phyloP scores from a whole-genome alignment of 2,329 filamentous ascomycete species.

The Davidsoniella virescens region DNA sequence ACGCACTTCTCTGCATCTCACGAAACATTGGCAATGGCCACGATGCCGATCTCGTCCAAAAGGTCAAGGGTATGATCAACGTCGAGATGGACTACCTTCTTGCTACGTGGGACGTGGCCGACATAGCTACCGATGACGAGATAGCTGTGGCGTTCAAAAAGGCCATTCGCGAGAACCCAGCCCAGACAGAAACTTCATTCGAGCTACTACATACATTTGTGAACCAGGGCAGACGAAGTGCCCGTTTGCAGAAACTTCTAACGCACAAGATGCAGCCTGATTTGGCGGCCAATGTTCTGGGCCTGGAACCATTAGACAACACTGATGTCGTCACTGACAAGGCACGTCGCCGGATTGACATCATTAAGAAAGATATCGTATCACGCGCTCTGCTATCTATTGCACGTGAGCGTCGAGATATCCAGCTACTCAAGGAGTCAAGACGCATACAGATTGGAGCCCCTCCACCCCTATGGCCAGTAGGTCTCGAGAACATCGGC shows the following conservation, averaged over 20 bases:
- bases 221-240: slow-evolving; percentile 13
- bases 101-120: slow-evolving; percentile 13
- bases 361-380: slow-evolving; percentile 13
- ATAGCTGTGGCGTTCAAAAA: slow-evolving; percentile 15
- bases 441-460: slow-evolving; percentile 13
- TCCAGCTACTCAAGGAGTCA: slow-evolving; percentile 11
- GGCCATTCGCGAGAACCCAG: slow-evolving; percentile 15
- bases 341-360: slow-evolving; percentile 7
- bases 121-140: slow-evolving; percentile 15
- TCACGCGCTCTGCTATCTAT: slow-evolving; percentile 18
- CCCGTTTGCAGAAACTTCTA: slow-evolving; percentile 11
- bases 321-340: slow-evolving; percentile 8
- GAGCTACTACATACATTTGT: slow-evolving; percentile 16
- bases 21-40: slow-evolving; percentile 10
- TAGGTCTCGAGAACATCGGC: slow-evolving; percentile 81
- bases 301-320: slow-evolving; percentile 3
- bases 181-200: slow-evolving; percentile 14
- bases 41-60: slow-evolving; percentile 11
- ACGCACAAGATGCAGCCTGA: slow-evolving; percentile 11
- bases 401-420: slow-evolving; percentile 17
- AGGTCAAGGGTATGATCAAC: slow-evolving; percentile 11
- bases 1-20: slow-evolving; percentile 13
- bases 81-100: slow-evolving; percentile 13
- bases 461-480: slow-evolving; percentile 32
- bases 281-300: slow-evolving; percentile 13